Evolutionary conservation across 495 filamentous ascomycete species (phyloP), one percentile per base, ranked within the genome.

Genomic region (Penicillium roqueforti): DNA sequence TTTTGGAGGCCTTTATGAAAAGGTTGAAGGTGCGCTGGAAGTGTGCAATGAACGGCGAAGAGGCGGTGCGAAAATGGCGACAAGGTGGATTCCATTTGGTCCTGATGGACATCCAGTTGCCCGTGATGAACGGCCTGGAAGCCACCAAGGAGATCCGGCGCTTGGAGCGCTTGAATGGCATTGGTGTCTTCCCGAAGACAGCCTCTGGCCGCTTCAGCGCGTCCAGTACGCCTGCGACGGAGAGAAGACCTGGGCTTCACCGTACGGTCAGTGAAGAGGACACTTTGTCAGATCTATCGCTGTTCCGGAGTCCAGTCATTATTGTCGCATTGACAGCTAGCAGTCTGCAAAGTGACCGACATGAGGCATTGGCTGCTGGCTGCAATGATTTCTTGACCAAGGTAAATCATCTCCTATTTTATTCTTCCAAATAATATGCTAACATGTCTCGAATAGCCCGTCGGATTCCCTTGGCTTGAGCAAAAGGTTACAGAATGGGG

Each of bases 371-470:
- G 61, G 93, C 92, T 18, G 95, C 95, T 8, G 93, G 93, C 8
- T 97, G 93, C 64, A 98, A 98, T 63, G 93, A 98, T 71, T 98
- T 98, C 70, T 75, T 98, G 52, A 98, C 93, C 57, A 98, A 98
- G 87, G 92, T 95, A 77, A 64, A 78, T 68, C 40, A 22, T 32
- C 13, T 22, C 39, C 20, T 22, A 10, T 6, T 36, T 43, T 22
- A 19, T 14, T 44, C 31, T 31, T 42, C n/a, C 43, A 29, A 5
- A 26, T 39, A 44, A 40, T 44, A 43, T n/a, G 14, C 46, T 57
- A 8, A 63, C 42, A 16, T 64, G 44, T 51, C 49, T 58, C 37
- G 29, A 38, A 59, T 46, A 96, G 90, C 93, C 93, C 20, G 91
- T 98, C 47, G 95, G 92, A 59, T 97, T 97, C 64, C 91, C 95